Percentiles rank a stretch among this genome's conserved stretches.
Evolutionary conservation across 371 early-diverging fungal genomes (phyloP).

Genomic region (Syncephalastrum monosporum): DNA sequence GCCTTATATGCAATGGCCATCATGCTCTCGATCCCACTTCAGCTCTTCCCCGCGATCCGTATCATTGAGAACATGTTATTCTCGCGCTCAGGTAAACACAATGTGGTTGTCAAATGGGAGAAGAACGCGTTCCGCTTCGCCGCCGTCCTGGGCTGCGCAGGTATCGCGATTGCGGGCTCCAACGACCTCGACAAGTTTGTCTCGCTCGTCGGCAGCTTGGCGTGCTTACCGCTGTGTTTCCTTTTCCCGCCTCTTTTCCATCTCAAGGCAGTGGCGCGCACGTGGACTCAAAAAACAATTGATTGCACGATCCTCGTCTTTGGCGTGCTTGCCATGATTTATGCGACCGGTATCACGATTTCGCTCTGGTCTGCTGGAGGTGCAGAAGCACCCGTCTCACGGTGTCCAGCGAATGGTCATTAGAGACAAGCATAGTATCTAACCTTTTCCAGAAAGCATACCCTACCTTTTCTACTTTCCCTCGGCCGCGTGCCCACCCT

Average conservation of each 20-base stretch:
- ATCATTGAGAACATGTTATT: constrained; percentile 78
- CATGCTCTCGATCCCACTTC: constrained; percentile 80
- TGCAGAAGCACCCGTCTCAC: constrained; percentile 35
- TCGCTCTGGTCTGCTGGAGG: constrained; percentile 58
- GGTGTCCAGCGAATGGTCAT: constrained; percentile 30
- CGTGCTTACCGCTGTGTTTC: constrained; percentile 70
- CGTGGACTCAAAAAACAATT: constrained; percentile 28
- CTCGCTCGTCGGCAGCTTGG: constrained; percentile 70
- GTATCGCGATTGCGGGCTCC: constrained; percentile 72
- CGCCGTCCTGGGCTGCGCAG: constrained; percentile 58
- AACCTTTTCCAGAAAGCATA: neutral
- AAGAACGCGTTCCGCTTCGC: constrained; percentile 76
- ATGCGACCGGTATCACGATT: constrained; percentile 77
- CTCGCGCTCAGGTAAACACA: constrained; percentile 60
- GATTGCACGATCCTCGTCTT: constrained; percentile 69
- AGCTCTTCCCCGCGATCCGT: constrained; percentile 85
- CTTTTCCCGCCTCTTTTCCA: constrained; percentile 86
- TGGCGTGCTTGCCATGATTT: constrained; percentile 73
- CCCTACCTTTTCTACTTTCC: neutral
- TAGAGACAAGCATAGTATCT: constrained; percentile 1
- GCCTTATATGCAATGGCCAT: constrained; percentile 83
- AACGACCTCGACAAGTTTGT: constrained; percentile 83
- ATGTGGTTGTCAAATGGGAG: constrained; percentile 79
- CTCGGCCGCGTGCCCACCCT: no score
- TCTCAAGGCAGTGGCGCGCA: constrained; percentile 57